Evolutionary conservation across 2,329 filamentous ascomycete species (phyloP).

Genomic region (Apiospora rasikravindrae): DNA sequence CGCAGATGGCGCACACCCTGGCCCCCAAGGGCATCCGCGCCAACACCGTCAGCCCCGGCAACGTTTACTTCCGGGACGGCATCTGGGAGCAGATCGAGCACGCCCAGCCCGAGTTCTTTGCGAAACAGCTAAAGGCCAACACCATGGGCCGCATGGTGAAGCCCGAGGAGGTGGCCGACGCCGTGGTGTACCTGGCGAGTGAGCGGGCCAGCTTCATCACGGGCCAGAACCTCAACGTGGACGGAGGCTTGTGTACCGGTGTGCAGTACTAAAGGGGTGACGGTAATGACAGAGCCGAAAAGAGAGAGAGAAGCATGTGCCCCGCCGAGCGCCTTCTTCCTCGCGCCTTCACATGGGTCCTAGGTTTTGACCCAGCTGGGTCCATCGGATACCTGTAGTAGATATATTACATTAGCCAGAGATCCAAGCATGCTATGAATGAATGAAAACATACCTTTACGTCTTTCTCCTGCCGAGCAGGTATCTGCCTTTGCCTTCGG

Average conservation of each 20-base stretch:
- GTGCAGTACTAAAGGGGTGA: not conserved
- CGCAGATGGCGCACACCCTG: slow-evolving; percentile 39
- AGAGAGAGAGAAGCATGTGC: not conserved
- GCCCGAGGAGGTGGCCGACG: slow-evolving; percentile 30
- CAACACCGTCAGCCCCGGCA: slow-evolving; percentile 42
- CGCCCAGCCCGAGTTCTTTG: slow-evolving; percentile 37
- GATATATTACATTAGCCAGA: not conserved
- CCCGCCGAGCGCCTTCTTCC: not conserved
- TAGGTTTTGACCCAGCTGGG: not conserved
- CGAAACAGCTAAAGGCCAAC: slow-evolving; percentile 27
- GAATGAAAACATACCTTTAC: not conserved
- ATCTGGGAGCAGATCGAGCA: slow-evolving; percentile 42
- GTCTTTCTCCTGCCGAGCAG: not conserved
- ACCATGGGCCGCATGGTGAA: slow-evolving; percentile 28
- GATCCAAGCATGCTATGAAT: not conserved
- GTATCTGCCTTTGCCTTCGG: not conserved
- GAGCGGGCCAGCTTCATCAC: slow-evolving; percentile 27
- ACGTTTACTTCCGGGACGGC: slow-evolving; percentile 43
- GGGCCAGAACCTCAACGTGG: slow-evolving; percentile 28
- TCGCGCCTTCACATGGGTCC: not conserved
- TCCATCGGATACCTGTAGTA: not conserved
- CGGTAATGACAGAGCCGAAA: not conserved
- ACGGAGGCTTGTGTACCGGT: slow-evolving; percentile 27
- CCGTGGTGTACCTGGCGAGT: slow-evolving; percentile 29
- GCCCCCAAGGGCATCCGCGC: slow-evolving; percentile 42